phyloP scores from a whole-genome alignment of 78 protist genomes.

The Isochrysis galbana region DNA sequence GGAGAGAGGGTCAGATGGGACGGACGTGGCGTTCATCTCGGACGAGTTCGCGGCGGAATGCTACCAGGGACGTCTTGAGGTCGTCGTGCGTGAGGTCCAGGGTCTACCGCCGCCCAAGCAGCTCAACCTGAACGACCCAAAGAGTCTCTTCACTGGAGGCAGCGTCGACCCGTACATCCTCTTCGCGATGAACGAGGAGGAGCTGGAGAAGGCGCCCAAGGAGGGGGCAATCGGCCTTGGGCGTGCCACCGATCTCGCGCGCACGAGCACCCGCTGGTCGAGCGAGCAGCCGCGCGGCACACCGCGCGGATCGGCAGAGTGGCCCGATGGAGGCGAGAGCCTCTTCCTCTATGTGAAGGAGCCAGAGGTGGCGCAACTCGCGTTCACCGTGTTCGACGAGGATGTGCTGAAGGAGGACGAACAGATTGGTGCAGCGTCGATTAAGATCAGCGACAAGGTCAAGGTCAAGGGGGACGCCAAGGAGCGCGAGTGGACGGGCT shows the following conservation, averaged over 20 bases:
- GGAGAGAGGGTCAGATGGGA: constrained; percentile 33
- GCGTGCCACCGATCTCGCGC: constrained; percentile 20
- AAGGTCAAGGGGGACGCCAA: not conserved
- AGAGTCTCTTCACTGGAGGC: not conserved
- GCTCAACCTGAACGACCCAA: not conserved
- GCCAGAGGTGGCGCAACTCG: not conserved
- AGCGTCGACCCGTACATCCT: not conserved
- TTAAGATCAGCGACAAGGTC: not conserved
- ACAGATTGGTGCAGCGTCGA: constrained; percentile 2
- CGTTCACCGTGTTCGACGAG: constrained; percentile 29
- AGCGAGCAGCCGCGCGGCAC: not conserved
- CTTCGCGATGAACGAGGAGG: constrained; percentile 22
- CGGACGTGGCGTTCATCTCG: constrained; percentile 29
- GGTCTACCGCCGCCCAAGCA: not conserved
- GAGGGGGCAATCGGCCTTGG: constrained; percentile 4
- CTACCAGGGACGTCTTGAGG: constrained; percentile 13
- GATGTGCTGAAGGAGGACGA: constrained; percentile 2
- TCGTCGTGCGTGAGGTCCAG: not conserved
- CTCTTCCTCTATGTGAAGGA: not conserved
- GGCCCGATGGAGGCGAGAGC: not conserved
- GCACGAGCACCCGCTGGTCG: not conserved
- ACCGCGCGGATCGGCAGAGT: not conserved
- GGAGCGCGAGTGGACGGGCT: constrained; percentile 13
- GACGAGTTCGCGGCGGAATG: not conserved
- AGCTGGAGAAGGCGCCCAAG: not conserved